Evolutionary conservation across 176 grass and related monocot genomes (phyloP).

Genomic region (Eragrostis nindensis): DNA sequence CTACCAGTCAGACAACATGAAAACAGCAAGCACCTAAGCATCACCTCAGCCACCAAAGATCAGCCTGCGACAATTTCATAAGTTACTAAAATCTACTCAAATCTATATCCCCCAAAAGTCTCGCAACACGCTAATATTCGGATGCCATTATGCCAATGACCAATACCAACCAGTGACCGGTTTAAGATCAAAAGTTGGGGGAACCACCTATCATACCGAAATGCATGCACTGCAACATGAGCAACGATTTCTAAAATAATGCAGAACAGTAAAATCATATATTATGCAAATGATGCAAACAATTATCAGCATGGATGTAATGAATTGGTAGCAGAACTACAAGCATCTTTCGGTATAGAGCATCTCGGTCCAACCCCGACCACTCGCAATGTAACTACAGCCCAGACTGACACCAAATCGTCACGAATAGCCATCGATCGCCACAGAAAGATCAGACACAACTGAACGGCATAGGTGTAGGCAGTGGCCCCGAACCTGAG

Average conservation of each 20-base stretch:
- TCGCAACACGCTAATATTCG: neutral
- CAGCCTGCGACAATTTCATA: neutral
- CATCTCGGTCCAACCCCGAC: neutral
- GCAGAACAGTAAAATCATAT: neutral
- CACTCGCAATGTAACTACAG: neutral
- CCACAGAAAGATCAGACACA: neutral
- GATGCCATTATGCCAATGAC: neutral
- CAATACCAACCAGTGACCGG: neutral
- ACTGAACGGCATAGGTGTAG: neutral
- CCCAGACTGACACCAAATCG: neutral
- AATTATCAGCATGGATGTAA: neutral
- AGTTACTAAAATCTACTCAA: neutral
- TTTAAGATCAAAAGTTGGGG: neutral
- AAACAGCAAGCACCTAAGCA: neutral
- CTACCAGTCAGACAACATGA: neutral
- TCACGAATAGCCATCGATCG: neutral
- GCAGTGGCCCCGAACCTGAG: constrained; percentile 39
- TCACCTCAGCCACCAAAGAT: neutral
- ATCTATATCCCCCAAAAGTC: neutral
- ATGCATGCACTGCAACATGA: neutral
- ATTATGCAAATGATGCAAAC: neutral
- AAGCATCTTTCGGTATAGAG: neutral
- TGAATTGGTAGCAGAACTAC: neutral
- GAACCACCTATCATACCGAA: neutral
- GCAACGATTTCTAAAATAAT: too few species aligned